Evolutionary conservation across 768 basidiomycete species (phyloP).

Genomic region (Sarcomyxa edulis): DNA sequence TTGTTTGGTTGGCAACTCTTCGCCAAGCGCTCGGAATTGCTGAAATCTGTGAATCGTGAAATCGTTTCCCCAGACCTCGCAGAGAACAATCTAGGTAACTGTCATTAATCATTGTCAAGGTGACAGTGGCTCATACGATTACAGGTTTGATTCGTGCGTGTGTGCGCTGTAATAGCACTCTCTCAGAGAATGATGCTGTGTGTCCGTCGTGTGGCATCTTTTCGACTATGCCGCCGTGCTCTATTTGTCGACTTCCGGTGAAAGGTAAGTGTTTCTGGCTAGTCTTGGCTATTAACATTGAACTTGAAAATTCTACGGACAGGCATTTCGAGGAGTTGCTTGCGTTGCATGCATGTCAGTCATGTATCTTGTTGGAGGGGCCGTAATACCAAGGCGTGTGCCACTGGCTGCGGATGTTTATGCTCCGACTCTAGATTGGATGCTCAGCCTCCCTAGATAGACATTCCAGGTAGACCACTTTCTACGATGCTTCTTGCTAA

Average conservation of each 20-base stretch:
- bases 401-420: constrained; percentile 65
- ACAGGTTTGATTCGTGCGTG: constrained; percentile 47
- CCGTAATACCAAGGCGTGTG: constrained; percentile 47
- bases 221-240: constrained; percentile 49
- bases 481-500: too few relatives aligned
- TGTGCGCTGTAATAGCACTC: constrained; percentile 30
- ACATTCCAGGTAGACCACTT: too few relatives aligned
- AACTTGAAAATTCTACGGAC: background rate
- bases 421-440: constrained; percentile 27
- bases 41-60: constrained; percentile 50
- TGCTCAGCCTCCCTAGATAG: too few relatives aligned
- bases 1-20: constrained; percentile 69
- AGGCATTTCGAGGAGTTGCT: constrained; percentile 63
- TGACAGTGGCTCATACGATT: constrained; percentile 1
- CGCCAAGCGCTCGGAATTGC: constrained; percentile 66
- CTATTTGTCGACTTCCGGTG: constrained; percentile 72
- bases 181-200: constrained; percentile 25
- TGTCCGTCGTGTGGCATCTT: constrained; percentile 41
- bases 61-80: constrained; percentile 11
- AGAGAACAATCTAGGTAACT: constrained; percentile 33
- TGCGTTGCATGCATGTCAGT: constrained; percentile 57
- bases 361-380: constrained; percentile 62
- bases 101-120: constrained; percentile 7
- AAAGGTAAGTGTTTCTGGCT: constrained; percentile 42
- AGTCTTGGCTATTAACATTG: background rate